Evolutionary conservation across 805 yeast genomes (phyloP).

Genomic region (Blastobotrys muscicola): DNA sequence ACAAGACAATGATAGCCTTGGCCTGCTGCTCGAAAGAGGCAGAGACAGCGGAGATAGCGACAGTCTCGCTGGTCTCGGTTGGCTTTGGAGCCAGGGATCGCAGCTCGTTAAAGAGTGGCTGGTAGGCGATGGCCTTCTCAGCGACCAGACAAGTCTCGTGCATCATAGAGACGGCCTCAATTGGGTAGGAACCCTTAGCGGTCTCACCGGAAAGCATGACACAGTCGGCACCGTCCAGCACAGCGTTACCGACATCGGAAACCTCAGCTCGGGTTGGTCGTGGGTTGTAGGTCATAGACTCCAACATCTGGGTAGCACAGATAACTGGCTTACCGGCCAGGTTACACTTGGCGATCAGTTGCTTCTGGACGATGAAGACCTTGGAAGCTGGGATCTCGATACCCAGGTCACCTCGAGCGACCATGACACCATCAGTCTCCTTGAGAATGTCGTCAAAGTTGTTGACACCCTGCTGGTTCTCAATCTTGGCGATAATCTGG

Average conservation of each 20-base stretch:
- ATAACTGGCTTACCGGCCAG: constrained; percentile 98
- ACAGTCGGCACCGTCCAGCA: constrained; percentile 99
- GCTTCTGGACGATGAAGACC: constrained; percentile 97
- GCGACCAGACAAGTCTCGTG: constrained; percentile 95
- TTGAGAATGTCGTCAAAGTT: constrained; percentile 92
- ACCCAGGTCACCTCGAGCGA: constrained; percentile 99
- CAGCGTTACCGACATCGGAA: constrained; percentile 98
- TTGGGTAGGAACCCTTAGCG: constrained; percentile 98
- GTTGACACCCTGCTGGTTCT: constrained; percentile 99
- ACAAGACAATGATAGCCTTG: constrained; percentile 91
- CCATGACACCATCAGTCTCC: constrained; percentile 99
- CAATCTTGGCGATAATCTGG: constrained; percentile 95
- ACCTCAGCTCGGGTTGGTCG: constrained; percentile 99
- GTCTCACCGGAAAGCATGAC: constrained; percentile 99
- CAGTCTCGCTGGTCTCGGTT: constrained; percentile 88
- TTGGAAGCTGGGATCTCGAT: constrained; percentile 99
- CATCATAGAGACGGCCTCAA: constrained; percentile 97
- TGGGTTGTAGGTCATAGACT: constrained; percentile 99
- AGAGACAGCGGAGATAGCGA: constrained; percentile 93
- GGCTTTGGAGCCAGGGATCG: constrained; percentile 81
- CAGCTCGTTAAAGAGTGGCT: constrained; percentile 71
- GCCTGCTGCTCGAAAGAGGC: constrained; percentile 95
- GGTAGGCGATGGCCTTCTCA: constrained; percentile 92
- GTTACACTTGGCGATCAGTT: constrained; percentile 98
- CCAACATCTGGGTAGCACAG: constrained; percentile 99